Conservation (phyloP, 495 filamentous ascomycete genomes). For the Chaetomidium leptoderma region DNA sequence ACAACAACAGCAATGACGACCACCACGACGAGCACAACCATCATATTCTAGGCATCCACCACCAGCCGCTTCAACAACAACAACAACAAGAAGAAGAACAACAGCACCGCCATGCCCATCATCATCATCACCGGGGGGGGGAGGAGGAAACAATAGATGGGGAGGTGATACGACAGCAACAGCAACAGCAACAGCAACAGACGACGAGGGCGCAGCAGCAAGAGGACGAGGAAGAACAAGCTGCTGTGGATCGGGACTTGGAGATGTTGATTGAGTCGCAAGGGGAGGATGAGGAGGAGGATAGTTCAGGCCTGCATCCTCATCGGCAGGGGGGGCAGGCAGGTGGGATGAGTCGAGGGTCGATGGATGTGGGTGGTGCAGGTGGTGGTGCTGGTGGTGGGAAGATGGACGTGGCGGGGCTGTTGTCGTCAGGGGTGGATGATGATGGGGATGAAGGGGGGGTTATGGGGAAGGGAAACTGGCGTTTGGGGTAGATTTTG, state of each 20-base stretch:
- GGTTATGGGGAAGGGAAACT: not conserved
- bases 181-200: constrained; percentile 1
- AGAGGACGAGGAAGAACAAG: constrained; percentile 31
- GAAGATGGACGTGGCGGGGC: not conserved
- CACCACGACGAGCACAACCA: constrained; percentile 18
- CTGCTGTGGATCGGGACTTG: constrained; percentile 45
- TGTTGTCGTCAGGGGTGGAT: not conserved
- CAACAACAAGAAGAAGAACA: constrained; percentile 1
- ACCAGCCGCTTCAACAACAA: not conserved
- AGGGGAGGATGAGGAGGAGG: constrained; percentile 20
- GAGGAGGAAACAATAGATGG: no score
- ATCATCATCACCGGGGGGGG: no score
- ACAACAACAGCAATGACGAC: constrained; percentile 15
- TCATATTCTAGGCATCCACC: not conserved
- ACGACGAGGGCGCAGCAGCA: no score
- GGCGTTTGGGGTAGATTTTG: not conserved
- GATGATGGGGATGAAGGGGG: not conserved
- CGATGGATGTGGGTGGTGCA: constrained; percentile 13
- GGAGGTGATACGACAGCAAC: constrained; percentile 10
- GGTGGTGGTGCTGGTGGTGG: not conserved
- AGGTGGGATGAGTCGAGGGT: not conserved
- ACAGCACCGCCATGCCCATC: no score
- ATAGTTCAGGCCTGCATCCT: constrained; percentile 21
- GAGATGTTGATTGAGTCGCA: constrained; percentile 50
- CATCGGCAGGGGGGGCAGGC: not conserved